phyloP scores from a whole-genome alignment of 176 grass and related monocot species.

The Phyllostachys edulis region DNA sequence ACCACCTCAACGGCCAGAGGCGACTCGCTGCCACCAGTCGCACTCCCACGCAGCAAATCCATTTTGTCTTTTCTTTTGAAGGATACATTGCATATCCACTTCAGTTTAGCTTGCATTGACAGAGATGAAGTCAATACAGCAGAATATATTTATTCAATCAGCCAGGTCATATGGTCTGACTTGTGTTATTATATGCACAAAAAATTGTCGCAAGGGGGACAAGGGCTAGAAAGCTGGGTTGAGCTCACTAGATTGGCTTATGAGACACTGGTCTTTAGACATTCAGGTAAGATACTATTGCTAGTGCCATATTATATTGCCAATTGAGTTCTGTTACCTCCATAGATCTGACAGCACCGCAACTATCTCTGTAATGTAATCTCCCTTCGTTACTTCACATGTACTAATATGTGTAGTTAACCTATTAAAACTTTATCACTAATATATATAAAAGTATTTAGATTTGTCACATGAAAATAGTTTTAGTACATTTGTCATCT shows the following conservation, averaged over 20 bases:
- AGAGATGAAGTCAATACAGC: conserved; percentile 29
- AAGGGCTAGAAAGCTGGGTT: background rate
- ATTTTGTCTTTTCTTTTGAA: too few relatives aligned
- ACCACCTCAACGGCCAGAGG: too few relatives aligned
- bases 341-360: background rate
- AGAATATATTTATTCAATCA: conserved; percentile 20
- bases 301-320: background rate
- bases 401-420: background rate
- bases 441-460: too few relatives aligned
- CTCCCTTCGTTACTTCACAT: background rate
- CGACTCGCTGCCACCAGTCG: too few relatives aligned
- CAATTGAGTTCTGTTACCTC: background rate
- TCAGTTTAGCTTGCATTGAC: conserved; percentile 42
- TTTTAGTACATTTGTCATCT: too few relatives aligned
- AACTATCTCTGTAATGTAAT: background rate
- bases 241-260: conserved; percentile 3
- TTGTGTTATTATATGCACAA: conserved; percentile 19
- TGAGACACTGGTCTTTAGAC: background rate
- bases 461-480: too few relatives aligned
- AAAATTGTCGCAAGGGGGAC: background rate
- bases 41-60: background rate
- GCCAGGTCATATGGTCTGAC: conserved; percentile 27
- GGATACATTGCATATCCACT: conserved; percentile 1
- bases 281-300: background rate
- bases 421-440: background rate